Percentiles rank a stretch among this genome's conserved stretches.
phyloP scores from a whole-genome alignment of 345 rosid species.

The Eucalyptus marginata region DNA sequence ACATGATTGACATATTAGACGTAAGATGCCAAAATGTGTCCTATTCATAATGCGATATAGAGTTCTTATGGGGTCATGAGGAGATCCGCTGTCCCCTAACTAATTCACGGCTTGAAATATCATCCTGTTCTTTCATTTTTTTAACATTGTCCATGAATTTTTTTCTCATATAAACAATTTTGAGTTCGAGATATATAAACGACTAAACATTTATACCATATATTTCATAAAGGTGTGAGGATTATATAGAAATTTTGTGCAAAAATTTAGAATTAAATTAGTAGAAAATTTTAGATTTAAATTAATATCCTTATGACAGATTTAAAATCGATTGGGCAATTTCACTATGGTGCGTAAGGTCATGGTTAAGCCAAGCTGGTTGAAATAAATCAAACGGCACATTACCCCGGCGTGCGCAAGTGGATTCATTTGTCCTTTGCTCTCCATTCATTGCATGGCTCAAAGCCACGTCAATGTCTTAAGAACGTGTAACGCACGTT shows the following conservation, averaged over 20 bases:
- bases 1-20: background rate
- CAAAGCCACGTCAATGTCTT: background rate
- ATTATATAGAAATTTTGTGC: background rate
- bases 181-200: background rate
- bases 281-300: background rate
- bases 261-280: background rate
- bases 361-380: background rate
- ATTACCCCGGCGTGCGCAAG: background rate
- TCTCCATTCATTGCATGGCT: constrained; percentile 8
- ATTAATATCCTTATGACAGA: background rate
- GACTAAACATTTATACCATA: background rate
- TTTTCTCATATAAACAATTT: background rate
- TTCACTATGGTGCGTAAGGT: background rate
- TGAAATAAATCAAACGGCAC: background rate
- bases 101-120: background rate
- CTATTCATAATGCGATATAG: background rate
- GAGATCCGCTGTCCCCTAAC: background rate
- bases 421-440: background rate
- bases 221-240: background rate
- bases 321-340: background rate
- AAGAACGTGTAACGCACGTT: background rate
- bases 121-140: background rate
- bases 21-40: background rate
- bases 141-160: background rate
- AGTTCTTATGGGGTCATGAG: background rate